Percentiles rank a stretch among this genome's conserved stretches.
Conservation (phyloP, 2,329 filamentous ascomycete genomes). For the Penicillium paneum region DNA sequence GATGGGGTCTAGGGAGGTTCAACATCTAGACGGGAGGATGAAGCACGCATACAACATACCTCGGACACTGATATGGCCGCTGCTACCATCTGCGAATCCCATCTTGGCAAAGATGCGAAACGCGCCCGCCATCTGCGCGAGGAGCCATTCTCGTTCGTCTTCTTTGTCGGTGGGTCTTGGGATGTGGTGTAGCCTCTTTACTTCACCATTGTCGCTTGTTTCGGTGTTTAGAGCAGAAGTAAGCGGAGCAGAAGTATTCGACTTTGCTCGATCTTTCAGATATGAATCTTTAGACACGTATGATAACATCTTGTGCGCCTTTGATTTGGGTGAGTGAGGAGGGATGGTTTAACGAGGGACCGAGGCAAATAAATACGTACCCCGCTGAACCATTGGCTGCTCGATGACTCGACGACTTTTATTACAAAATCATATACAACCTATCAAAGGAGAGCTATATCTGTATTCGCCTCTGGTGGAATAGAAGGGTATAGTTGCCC, state of each 20-base stretch:
- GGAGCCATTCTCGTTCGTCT: slow-evolving; percentile 8
- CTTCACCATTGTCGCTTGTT: not conserved
- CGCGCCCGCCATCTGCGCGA: slow-evolving; percentile 19
- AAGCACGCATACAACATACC: not conserved
- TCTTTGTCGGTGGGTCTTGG: not conserved
- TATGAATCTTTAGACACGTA: not conserved
- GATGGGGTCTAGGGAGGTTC: slow-evolving; percentile 17
- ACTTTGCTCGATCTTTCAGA: not conserved
- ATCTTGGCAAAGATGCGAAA: slow-evolving; percentile 23
- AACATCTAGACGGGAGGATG: not conserved
- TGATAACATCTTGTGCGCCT: not conserved
- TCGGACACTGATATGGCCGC: slow-evolving; percentile 18
- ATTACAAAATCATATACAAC: not conserved
- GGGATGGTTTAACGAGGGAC: not conserved
- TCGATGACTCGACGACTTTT: no score
- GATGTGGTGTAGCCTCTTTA: not conserved
- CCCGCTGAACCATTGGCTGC: not conserved
- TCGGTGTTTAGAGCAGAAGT: not conserved
- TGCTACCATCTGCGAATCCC: slow-evolving; percentile 19
- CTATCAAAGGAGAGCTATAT: not conserved
- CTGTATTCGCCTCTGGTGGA: not conserved
- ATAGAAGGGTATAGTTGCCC: no score
- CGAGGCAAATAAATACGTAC: not conserved
- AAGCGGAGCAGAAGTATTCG: not conserved
- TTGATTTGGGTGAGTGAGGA: not conserved